Base-by-base conservation (phyloP, 164 flowering plant species). In the Berberis thunbergii region DNA sequence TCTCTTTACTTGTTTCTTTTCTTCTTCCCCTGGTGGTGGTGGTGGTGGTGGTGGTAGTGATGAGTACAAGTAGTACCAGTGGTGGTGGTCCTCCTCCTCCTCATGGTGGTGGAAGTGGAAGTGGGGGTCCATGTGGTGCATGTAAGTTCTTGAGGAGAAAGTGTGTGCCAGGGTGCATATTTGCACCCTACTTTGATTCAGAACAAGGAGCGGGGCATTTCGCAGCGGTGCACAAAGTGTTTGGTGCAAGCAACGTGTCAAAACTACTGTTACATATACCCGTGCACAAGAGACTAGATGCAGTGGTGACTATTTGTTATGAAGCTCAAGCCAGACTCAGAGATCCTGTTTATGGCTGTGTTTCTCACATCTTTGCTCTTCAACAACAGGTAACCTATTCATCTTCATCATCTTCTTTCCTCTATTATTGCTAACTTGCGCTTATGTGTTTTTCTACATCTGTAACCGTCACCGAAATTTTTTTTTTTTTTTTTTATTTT, bases 161-260 rank as follows among this genome's bases (percentile, higher is more conserved):
- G 75, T 93, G 98, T 52, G 90, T 89, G 57, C 71, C 74, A 1
- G 97, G 91, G 10, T 93, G 98, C 59, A 83, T 89, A 43, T 93
- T 93, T 57, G 98, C 98, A 6, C 97, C 97, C 0, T 93, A 93
- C 64, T 93, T 93, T 59, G 94, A 89, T 52, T 84, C 98, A 10
- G 98, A 93, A 65, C 94, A 93, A 77, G 98, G 98, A 9, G 85
- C 98, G 4, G 83, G 86, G 1, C 88, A 93, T 60, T 93, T 93
- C 57, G 98, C 98, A 3, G 93, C 96, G 12, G 98, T 92, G 43
- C 98, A 92, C 69, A 92, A 89, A 80, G 96, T 92, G 59, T 92
- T 92, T 54, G 98, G 98, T 2, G 98, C 98, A 1, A 92, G 98
- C 69, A 92, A 92, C 49, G 93, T 89, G 3, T 89, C 98, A 0